A percentile compares a stretch with the other conserved stretches of the same genome.
Conservation (phyloP, 768 basidiomycete genomes). For the Tricholomella constricta region DNA sequence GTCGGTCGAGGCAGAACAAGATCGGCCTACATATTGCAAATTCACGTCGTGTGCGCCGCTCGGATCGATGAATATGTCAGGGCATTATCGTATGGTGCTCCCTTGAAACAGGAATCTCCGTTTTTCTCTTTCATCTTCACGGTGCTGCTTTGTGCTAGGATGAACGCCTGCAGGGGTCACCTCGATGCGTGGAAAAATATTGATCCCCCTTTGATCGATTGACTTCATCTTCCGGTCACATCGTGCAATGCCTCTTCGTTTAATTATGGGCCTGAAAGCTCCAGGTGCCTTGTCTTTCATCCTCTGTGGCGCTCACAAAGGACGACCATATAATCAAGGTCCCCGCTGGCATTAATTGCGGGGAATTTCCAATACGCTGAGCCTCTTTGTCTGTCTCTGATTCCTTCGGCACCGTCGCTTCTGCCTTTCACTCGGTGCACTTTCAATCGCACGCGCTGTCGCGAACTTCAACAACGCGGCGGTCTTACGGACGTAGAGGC, state of each 20-base stretch:
- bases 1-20: slow-evolving; percentile 5
- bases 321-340: too few species aligned
- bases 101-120: background rate
- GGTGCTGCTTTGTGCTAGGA: background rate
- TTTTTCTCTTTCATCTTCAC: background rate
- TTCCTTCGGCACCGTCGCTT: background rate
- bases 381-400: background rate
- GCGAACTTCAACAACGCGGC: background rate
- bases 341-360: too few species aligned
- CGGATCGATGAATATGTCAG: background rate
- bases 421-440: background rate
- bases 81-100: background rate
- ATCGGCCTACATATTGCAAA: slow-evolving; percentile 9
- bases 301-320: too few species aligned
- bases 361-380: too few species aligned
- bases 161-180: background rate
- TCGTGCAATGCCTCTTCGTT: background rate
- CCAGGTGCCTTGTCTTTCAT: background rate
- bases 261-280: background rate
- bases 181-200: slow-evolving; percentile 1
- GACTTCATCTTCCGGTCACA: slow-evolving; percentile 1
- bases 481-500: background rate
- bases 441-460: background rate
- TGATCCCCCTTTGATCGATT: background rate
- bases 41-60: too few species aligned